Percentiles rank a stretch among this genome's conserved stretches.
Evolutionary conservation across 768 basidiomycete genomes (phyloP).

Genomic region (Mycena alexandri): DNA sequence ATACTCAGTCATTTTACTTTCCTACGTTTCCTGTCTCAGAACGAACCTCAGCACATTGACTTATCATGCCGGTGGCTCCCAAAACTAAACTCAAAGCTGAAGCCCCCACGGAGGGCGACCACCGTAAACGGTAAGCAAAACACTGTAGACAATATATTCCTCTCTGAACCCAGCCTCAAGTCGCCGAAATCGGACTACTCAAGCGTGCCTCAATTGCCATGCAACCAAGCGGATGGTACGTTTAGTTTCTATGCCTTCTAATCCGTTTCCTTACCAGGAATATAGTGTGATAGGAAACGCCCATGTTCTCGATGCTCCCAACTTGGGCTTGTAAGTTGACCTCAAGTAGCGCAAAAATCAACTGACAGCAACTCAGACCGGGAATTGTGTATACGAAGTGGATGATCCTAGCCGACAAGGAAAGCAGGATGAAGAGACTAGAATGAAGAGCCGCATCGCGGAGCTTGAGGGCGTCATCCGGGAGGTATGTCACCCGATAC

Average conservation of each 20-base stretch:
- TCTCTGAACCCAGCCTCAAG: conserved; percentile 17
- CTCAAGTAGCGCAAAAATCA: no score
- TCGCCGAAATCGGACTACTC: conserved; percentile 64
- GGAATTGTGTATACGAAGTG: conserved; percentile 73
- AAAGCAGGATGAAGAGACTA: conserved; percentile 58
- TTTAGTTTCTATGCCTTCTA: not conserved
- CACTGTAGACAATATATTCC: no score
- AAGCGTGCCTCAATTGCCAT: conserved; percentile 67
- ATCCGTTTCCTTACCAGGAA: not conserved
- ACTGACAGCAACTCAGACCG: conserved; percentile 52
- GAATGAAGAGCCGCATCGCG: conserved; percentile 67
- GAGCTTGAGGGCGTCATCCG: conserved; percentile 73
- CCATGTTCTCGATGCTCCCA: conserved; percentile 48
- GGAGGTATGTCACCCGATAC: conserved; percentile 50
- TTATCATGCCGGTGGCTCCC: not conserved
- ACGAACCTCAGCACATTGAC: no score
- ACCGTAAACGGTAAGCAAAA: conserved; percentile 26
- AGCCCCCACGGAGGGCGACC: conserved; percentile 12
- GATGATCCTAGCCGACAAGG: conserved; percentile 62
- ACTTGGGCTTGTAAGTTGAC: conserved; percentile 25
- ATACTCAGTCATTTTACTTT: no score
- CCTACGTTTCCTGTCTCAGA: no score
- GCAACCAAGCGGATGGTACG: conserved; percentile 67
- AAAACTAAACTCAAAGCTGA: conserved; percentile 6
- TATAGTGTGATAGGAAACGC: conserved; percentile 62